Base-by-base conservation (phyloP, 2,329 filamentous ascomycete genomes). In the Aureobasidium musti region DNA sequence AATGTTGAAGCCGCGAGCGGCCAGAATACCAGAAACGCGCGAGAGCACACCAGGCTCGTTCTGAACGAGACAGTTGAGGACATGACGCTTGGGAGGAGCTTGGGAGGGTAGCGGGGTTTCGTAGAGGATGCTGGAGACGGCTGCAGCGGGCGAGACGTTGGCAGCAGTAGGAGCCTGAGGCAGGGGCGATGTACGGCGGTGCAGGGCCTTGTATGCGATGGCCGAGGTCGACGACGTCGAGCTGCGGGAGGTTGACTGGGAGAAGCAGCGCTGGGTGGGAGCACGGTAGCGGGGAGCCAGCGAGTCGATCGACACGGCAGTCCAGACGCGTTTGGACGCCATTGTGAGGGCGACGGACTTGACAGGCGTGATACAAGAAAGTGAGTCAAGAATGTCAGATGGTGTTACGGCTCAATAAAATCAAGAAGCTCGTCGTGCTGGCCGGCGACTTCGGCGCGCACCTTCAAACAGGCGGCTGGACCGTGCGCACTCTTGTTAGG, bases 31-130 rank as follows among this genome's bases (percentile, higher is more conserved):
- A 0, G 95, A 98, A 11, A 99, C 91, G 68, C 95, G 92, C 63
- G 94, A 98, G 67, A 99, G 84, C 67, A 99, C 95, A 82, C 95
- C 95, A 14, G 95, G 95, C 83, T 99, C 95, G 82, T 99, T 99
- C 81, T 99, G 95, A 68, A 99, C 95, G 69, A 99, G 86, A 78
- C 95, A 99, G 82, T 99, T 99, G 80, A 99, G 89, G 76, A 99
- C 87, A 80, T 99, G 95, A 65, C 93, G 89, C 82, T 97, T 98
- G 52, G 92, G 90, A 10, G 95, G 94, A 28, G 88, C 88, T 73
- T 84, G 84, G 17, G 92, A 93, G 8, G 92, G 91, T 21, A 91
- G 84, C 6, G 95, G 95, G 3, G 93, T 98, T 84, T 99, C 95
- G 84, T 99, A 99, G 79, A 99, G 91, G 77, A 99, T 99, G 78